phyloP scores from a whole-genome alignment of 768 basidiomycete genomes.

The Termitomyces heimii region DNA sequence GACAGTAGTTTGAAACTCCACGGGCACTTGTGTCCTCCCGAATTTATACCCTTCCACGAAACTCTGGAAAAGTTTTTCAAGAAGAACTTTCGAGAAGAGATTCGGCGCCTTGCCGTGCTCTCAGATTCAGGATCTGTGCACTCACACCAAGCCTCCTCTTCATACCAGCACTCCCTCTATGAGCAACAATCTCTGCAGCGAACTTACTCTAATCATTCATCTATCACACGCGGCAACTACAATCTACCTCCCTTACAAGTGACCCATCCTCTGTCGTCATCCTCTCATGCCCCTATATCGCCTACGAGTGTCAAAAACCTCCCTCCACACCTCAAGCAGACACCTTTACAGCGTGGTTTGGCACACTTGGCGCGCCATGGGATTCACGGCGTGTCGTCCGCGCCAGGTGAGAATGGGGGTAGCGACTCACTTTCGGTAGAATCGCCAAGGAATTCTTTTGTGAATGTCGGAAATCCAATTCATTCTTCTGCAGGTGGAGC shows the following conservation, averaged over 20 bases:
- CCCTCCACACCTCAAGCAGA: conserved; percentile 42
- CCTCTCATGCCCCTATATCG: conserved; percentile 36
- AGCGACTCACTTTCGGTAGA: conserved; percentile 57
- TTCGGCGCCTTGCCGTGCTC: conserved; percentile 56
- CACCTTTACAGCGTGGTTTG: conserved; percentile 73
- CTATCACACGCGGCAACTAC: conserved; percentile 36
- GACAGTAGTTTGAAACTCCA: conserved; percentile 84
- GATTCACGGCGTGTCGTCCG: conserved; percentile 75
- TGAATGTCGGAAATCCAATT: conserved; percentile 58
- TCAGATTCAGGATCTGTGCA: conserved; percentile 41
- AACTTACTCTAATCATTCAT: conserved; percentile 36
- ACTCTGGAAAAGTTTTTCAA: conserved; percentile 82
- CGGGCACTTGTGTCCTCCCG: conserved; percentile 71
- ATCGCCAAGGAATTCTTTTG: conserved; percentile 71
- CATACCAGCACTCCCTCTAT: conserved; percentile 42
- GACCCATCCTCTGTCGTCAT: conserved; percentile 40
- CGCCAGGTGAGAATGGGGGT: conserved; percentile 57
- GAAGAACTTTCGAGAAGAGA: conserved; percentile 81
- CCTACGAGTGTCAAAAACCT: conserved; percentile 21
- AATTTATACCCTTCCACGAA: conserved; percentile 91
- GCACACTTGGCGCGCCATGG: conserved; percentile 81
- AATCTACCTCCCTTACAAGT: conserved; percentile 50
- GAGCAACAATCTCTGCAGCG: conserved; percentile 43
- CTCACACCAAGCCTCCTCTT: conserved; percentile 31
- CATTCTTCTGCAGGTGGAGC: conserved; percentile 28